A percentile compares a stretch with the other conserved stretches of the same genome.
phyloP scores from a whole-genome alignment of 371 early-diverging fungal genomes.

The Zychaea mexicana region DNA sequence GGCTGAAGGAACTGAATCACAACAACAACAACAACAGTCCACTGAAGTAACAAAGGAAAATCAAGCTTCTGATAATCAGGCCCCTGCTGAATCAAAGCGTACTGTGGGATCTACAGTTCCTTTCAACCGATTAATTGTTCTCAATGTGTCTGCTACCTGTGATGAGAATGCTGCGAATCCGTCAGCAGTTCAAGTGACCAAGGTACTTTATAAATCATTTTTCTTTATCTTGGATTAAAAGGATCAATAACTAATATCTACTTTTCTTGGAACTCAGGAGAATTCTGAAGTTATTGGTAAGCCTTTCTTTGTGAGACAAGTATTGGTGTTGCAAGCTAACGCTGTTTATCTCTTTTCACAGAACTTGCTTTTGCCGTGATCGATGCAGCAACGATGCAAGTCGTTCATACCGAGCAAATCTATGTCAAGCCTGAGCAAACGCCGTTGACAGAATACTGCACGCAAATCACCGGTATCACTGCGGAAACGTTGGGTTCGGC shows the following conservation, averaged over 20 bases:
- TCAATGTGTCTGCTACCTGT: slow-evolving; percentile 75
- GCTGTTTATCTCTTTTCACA: slow-evolving; percentile 9
- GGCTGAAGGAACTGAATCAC: not conserved
- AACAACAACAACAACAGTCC: not conserved
- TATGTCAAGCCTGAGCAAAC: slow-evolving; percentile 72
- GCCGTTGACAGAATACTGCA: slow-evolving; percentile 66
- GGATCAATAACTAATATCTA: not conserved
- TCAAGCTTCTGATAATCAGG: not conserved
- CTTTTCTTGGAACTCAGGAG: slow-evolving; percentile 22
- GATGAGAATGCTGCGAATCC: slow-evolving; percentile 71
- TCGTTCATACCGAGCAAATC: slow-evolving; percentile 62
- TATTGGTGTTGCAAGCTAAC: not conserved
- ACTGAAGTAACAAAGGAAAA: not conserved
- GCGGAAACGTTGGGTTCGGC: slow-evolving; percentile 54
- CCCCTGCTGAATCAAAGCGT: not conserved
- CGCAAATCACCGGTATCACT: slow-evolving; percentile 68
- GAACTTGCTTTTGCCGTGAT: slow-evolving; percentile 48
- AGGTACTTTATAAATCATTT: slow-evolving; percentile 26
- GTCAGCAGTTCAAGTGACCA: slow-evolving; percentile 62
- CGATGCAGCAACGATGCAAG: slow-evolving; percentile 39
- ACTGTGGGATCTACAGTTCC: slow-evolving; percentile 32
- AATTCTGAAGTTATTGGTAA: slow-evolving; percentile 53
- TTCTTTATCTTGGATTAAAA: too few relatives aligned
- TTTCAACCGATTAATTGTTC: slow-evolving; percentile 64
- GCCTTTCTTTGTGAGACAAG: not conserved